Percentiles rank a stretch among this genome's conserved stretches.
Evolutionary conservation across 1,284 basidiomycete species (phyloP).

Genomic region (Macrocystidia cucumis): DNA sequence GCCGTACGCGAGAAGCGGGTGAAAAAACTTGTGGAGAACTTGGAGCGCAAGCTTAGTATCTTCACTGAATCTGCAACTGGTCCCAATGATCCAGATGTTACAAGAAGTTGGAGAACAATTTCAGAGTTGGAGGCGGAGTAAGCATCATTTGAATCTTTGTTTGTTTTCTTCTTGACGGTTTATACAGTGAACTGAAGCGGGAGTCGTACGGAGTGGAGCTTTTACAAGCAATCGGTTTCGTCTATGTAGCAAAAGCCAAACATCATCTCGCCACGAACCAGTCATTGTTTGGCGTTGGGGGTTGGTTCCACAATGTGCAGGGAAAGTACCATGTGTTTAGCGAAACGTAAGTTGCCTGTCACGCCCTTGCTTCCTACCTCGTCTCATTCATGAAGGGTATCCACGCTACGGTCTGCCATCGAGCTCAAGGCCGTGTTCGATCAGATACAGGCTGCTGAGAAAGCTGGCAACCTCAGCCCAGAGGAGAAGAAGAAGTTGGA

Average conservation of each 20-base stretch:
- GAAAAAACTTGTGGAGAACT: slow-evolving; percentile 74
- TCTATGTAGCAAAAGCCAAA: slow-evolving; percentile 80
- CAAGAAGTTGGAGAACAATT: slow-evolving; percentile 67
- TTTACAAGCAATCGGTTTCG: slow-evolving; percentile 86
- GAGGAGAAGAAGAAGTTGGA: slow-evolving; percentile 90
- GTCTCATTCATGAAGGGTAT: slow-evolving; percentile 53
- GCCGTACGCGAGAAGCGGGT: slow-evolving; percentile 75
- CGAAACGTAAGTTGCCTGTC: slow-evolving; percentile 83
- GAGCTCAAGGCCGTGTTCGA: slow-evolving; percentile 96
- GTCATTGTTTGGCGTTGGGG: slow-evolving; percentile 75
- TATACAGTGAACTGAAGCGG: slow-evolving; percentile 66
- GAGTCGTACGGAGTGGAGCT: slow-evolving; percentile 95
- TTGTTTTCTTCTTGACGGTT: slow-evolving; percentile 4
- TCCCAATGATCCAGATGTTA: slow-evolving; percentile 64
- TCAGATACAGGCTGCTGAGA: slow-evolving; percentile 89
- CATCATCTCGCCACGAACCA: slow-evolving; percentile 77
- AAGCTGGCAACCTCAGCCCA: slow-evolving; percentile 75
- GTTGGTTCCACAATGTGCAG: slow-evolving; percentile 93
- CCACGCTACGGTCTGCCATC: slow-evolving; percentile 81
- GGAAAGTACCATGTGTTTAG: slow-evolving; percentile 91
- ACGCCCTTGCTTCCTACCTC: not conserved
- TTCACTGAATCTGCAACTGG: slow-evolving; percentile 87
- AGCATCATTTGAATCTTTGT: slow-evolving; percentile 20
- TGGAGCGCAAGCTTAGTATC: slow-evolving; percentile 84
- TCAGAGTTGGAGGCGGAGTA: slow-evolving; percentile 80